A percentile compares a stretch with the other conserved stretches of the same genome.
These are phyloP conservation scores for Fraxinus anomala DNA, from an alignment of 257 asterid genomes.

Conservation along the genomic window DNA sequence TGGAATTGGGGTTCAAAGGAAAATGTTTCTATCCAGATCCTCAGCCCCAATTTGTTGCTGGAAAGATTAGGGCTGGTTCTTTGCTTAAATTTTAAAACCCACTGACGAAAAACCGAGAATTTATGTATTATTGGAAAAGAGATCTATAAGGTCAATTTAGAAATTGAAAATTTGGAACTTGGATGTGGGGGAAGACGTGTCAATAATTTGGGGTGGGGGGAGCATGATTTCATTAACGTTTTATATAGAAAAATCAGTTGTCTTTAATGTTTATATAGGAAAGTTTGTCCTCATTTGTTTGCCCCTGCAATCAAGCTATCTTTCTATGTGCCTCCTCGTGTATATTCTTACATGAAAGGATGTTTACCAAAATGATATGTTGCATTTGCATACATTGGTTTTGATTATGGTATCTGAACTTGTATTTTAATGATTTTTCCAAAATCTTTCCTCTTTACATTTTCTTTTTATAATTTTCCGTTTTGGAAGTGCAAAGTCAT, in stretches of 20 bases:
- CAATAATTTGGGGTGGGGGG: neutral
- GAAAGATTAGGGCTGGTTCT: neutral
- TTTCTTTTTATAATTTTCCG: neutral
- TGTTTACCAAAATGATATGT: neutral
- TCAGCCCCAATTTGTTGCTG: neutral
- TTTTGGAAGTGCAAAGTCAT: neutral
- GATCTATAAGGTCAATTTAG: neutral
- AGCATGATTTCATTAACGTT: neutral
- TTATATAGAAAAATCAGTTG: neutral
- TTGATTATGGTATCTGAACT: neutral
- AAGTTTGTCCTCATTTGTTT: neutral
- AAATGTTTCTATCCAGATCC: neutral
- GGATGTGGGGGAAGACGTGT: neutral
- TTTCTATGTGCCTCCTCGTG: neutral
- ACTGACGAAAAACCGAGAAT: neutral
- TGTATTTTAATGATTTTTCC: neutral
- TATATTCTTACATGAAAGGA: neutral
- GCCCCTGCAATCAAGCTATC: neutral
- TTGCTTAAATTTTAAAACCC: neutral
- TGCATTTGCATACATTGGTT: neutral
- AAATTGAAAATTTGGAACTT: neutral
- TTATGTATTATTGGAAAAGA: neutral
- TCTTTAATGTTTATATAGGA: neutral
- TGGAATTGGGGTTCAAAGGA: neutral
- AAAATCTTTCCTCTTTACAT: neutral